Conservation (phyloP, 202 grass and related monocot species). For the Alloteropsis angusta region DNA sequence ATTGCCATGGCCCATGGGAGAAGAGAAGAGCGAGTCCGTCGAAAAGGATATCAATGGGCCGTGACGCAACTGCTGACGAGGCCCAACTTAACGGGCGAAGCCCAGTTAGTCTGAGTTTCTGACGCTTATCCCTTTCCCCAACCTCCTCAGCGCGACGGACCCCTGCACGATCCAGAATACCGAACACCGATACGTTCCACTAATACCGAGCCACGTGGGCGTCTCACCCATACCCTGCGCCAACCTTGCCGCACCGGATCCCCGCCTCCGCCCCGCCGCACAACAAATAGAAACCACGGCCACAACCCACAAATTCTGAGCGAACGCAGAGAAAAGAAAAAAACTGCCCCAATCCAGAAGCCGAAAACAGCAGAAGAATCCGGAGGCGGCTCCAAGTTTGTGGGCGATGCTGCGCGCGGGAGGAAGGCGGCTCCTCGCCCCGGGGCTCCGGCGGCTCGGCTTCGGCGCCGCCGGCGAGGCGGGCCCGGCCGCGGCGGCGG, state of each 20-base stretch:
- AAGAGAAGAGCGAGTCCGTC: neutral
- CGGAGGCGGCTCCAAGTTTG: conserved; percentile 4
- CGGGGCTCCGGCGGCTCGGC: conserved; percentile 25
- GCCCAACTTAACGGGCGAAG: neutral
- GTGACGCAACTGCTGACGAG: conserved; percentile 1
- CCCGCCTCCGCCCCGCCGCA: neutral
- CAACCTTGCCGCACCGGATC: conserved; percentile 19
- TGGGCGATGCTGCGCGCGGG: conserved; percentile 29
- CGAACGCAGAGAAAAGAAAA: neutral
- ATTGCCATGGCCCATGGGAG: too few relatives aligned
- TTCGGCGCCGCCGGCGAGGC: neutral
- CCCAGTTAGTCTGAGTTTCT: neutral
- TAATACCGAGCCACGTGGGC: neutral
- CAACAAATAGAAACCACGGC: conserved; percentile 18
- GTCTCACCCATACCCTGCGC: neutral
- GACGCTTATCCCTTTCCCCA: neutral
- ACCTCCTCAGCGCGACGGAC: neutral
- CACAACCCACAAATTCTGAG: conserved; percentile 3
- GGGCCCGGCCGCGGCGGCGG: neutral
- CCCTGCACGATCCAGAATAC: neutral
- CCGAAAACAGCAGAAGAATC: conserved; percentile 19
- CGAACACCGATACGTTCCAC: neutral
- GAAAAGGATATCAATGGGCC: neutral
- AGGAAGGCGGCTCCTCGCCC: conserved; percentile 26
- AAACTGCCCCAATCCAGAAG: neutral